These are phyloP conservation scores for Drechslerella dactyloides DNA, from an alignment of 2,329 filamentous ascomycete species.

Conservation along the genomic window DNA sequence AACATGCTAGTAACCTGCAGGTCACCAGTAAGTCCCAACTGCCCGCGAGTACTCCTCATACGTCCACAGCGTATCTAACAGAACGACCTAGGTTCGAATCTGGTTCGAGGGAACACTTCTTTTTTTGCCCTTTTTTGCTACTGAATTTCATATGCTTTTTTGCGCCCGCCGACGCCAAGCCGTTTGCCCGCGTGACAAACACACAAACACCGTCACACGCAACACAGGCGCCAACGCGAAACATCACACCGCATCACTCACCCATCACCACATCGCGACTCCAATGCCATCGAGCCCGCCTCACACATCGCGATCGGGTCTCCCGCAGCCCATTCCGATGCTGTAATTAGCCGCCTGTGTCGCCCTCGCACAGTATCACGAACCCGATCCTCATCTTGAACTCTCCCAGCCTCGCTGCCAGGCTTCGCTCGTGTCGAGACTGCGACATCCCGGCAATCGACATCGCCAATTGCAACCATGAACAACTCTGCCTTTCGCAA, in stretches of 20 bases:
- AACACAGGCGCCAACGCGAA: constrained; percentile 1
- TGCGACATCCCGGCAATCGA: background rate
- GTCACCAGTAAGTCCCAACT: constrained; percentile 44
- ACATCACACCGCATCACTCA: background rate
- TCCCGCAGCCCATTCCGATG: no score
- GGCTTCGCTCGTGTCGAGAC: no score
- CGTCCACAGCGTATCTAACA: constrained; percentile 24
- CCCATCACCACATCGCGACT: background rate
- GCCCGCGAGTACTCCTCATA: constrained; percentile 17
- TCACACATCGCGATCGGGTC: no score
- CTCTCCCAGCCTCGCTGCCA: background rate
- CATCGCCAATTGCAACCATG: constrained; percentile 68
- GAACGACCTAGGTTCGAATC: constrained; percentile 47
- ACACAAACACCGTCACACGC: no score
- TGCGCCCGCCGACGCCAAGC: background rate
- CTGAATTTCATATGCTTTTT: no score
- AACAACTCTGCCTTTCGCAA: constrained; percentile 95
- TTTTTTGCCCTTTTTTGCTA: constrained; percentile 45
- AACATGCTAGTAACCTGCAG: constrained; percentile 48
- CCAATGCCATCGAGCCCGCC: no score
- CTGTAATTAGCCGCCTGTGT: no score
- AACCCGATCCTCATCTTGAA: background rate
- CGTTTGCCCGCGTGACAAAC: background rate
- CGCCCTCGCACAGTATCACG: no score
- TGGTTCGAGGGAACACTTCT: constrained; percentile 48